phyloP scores from a whole-genome alignment of 768 basidiomycete genomes.

The Plicaturopsis crispa region DNA sequence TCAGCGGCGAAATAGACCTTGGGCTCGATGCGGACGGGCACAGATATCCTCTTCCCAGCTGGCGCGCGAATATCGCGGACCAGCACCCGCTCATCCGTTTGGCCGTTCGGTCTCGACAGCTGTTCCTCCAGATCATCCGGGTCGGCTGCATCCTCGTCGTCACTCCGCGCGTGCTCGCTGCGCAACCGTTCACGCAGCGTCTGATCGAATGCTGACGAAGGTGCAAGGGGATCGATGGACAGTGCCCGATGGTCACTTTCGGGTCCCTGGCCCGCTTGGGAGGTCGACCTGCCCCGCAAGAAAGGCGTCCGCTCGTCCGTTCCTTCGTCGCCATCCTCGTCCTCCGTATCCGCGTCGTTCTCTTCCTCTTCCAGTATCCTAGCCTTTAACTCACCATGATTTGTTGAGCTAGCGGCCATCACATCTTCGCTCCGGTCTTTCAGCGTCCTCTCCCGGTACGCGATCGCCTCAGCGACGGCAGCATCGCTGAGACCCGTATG shows the following conservation, averaged over 20 bases:
- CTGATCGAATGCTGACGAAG: slow-evolving; percentile 78
- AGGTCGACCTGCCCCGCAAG: slow-evolving; percentile 18
- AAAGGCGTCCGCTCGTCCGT: slow-evolving; percentile 31
- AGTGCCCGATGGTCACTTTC: slow-evolving; percentile 25
- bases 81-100: slow-evolving; percentile 44
- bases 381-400: slow-evolving; percentile 4
- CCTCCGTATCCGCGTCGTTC: slow-evolving; percentile 17
- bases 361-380: slow-evolving; percentile 18
- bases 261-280: slow-evolving; percentile 9
- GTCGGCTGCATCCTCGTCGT: slow-evolving; percentile 20
- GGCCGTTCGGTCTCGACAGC: slow-evolving; percentile 11
- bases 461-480: slow-evolving; percentile 79
- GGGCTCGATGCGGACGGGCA: slow-evolving; percentile 95
- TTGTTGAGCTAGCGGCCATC: slow-evolving; percentile 4
- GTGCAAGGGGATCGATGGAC: slow-evolving; percentile 83
- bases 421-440: slow-evolving; percentile 32
- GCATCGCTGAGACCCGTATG: slow-evolving; percentile 68
- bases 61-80: slow-evolving; percentile 72
- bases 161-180: not conserved
- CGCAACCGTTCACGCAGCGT: slow-evolving; percentile 62
- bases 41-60: slow-evolving; percentile 80
- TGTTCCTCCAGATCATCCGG: slow-evolving; percentile 29
- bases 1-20: slow-evolving; percentile 98
- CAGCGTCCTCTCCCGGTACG: slow-evolving; percentile 77
- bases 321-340: slow-evolving; percentile 19